These are phyloP conservation scores for Glycine soja DNA, from an alignment of 306 rosid genomes.

Conservation along the genomic window DNA sequence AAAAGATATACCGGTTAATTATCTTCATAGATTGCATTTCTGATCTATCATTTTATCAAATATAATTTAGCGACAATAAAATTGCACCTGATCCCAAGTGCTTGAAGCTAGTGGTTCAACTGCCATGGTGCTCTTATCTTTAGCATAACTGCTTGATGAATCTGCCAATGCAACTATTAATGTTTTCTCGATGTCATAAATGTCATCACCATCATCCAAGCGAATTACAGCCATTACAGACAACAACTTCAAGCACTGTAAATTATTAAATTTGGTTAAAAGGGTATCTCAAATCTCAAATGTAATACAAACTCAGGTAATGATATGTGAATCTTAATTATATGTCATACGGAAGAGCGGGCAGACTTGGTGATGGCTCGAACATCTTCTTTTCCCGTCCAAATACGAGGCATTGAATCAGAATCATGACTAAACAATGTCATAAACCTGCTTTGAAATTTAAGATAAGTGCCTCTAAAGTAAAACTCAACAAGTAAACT, in stretches of 20 bases:
- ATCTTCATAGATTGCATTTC: not conserved
- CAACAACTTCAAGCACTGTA: slow-evolving; percentile 87
- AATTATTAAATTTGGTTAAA: slow-evolving; percentile 31
- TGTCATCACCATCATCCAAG: slow-evolving; percentile 65
- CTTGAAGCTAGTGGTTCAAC: slow-evolving; percentile 86
- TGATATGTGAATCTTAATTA: slow-evolving; percentile 35
- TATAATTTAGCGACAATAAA: slow-evolving; percentile 36
- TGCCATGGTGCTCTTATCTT: slow-evolving; percentile 60
- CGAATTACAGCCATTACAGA: slow-evolving; percentile 84
- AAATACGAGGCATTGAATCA: slow-evolving; percentile 94
- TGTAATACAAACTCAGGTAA: slow-evolving; percentile 21
- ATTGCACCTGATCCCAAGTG: slow-evolving; percentile 82
- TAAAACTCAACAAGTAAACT: slow-evolving; percentile 12
- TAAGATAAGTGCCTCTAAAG: slow-evolving; percentile 42
- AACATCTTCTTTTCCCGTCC: slow-evolving; percentile 89
- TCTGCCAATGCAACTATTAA: slow-evolving; percentile 65
- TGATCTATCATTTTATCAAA: slow-evolving; percentile 23
- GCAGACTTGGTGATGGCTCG: slow-evolving; percentile 85
- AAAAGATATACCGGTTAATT: not conserved
- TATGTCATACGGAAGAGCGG: slow-evolving; percentile 71
- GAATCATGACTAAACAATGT: slow-evolving; percentile 82
- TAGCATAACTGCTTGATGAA: slow-evolving; percentile 55
- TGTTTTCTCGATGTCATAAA: slow-evolving; percentile 64
- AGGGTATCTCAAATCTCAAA: slow-evolving; percentile 14
- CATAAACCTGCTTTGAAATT: slow-evolving; percentile 69